Base-by-base conservation (phyloP, 805 yeast species). In the Novakomyces olei region DNA sequence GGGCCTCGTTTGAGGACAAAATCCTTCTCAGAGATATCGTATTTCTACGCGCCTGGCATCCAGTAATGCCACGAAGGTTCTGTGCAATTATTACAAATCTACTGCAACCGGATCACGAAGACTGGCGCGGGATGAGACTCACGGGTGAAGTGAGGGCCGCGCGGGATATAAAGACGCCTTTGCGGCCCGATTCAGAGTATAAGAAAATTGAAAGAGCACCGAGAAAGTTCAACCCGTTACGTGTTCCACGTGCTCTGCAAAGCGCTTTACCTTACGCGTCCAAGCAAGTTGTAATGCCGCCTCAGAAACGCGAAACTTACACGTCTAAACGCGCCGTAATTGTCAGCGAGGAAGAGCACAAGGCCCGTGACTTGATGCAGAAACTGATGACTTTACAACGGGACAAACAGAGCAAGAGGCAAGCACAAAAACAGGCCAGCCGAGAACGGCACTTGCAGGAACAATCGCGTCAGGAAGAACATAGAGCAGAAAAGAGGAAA, bases 1-100 rank as follows among this genome's bases (percentile, higher is more conserved):
- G 99, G 49, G 99, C 98, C 8, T 72, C 95, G 1, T 88, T 88
- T 53, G 99, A 88, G 54, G 99, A 88, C 51, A 85, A 83, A 55
- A 67, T 85, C 25, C 63, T 85, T 35, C 63, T 88, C 72, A 74
- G 88, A 42, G 98, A 88, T 53, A 75, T 79, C 34, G 67, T 88
- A 10, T 72, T 85, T 44, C 58, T 88, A 50, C 72, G 92, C 50
- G 83, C 96, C 3, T 88, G 98, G 98, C 83, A 81, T 50, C 96
- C 96, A 2, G 91, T 88, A 25, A 71, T 67, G 41, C 77, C 88
- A 10, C 75, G 85, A 53, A 71, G 71, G 51, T 88, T 80, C 55
- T 91, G 85, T 55, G 91, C 88, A 49, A 96, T 96, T 1, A 96
- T 88, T 15, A 77, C 95, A 0, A 88, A 98, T 1, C 60, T 85